Percentiles rank a stretch among this genome's conserved stretches.
These are phyloP conservation scores for Scheffersomyces lignosus DNA, from an alignment of 805 yeast species.

Conservation along the genomic window DNA sequence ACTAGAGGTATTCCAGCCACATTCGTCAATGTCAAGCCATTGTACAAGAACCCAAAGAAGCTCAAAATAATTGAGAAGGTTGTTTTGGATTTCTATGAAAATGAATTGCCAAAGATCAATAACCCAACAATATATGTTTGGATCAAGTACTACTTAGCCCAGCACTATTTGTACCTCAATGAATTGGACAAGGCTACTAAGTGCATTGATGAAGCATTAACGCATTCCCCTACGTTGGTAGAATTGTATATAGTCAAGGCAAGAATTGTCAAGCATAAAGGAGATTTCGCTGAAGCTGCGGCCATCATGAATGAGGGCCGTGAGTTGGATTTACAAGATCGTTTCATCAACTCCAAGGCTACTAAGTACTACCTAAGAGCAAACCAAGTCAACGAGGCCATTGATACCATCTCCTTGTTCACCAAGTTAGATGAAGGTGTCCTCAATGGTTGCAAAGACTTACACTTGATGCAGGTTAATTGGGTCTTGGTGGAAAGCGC, in stretches of 20 bases:
- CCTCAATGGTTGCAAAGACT: conserved; percentile 81
- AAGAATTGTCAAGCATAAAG: conserved; percentile 70
- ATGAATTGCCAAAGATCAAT: conserved; percentile 19
- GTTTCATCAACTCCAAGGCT: conserved; percentile 87
- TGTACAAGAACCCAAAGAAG: conserved; percentile 52
- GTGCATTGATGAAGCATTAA: conserved; percentile 60
- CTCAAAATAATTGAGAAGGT: conserved; percentile 50
- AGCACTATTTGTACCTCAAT: conserved; percentile 63
- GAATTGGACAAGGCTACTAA: conserved; percentile 55
- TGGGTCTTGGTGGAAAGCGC: conserved; percentile 89
- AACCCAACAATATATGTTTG: conserved; percentile 57
- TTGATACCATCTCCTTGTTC: conserved; percentile 71
- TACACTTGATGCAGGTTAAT: conserved; percentile 85
- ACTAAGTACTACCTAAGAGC: conserved; percentile 83
- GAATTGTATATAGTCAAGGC: conserved; percentile 83
- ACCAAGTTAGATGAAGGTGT: conserved; percentile 76
- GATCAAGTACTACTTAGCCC: conserved; percentile 77
- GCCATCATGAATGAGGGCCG: conserved; percentile 70
- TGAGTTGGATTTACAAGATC: conserved; percentile 77
- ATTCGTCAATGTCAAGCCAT: conserved; percentile 80
- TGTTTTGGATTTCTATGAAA: conserved; percentile 48
- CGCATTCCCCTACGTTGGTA: conserved; percentile 78
- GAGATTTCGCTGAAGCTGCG: conserved; percentile 63
- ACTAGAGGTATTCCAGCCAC: conserved; percentile 86
- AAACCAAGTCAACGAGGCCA: conserved; percentile 69